These are phyloP conservation scores for Wickerhamiella qilinensis DNA, from an alignment of 805 yeast genomes.

Conservation along the genomic window DNA sequence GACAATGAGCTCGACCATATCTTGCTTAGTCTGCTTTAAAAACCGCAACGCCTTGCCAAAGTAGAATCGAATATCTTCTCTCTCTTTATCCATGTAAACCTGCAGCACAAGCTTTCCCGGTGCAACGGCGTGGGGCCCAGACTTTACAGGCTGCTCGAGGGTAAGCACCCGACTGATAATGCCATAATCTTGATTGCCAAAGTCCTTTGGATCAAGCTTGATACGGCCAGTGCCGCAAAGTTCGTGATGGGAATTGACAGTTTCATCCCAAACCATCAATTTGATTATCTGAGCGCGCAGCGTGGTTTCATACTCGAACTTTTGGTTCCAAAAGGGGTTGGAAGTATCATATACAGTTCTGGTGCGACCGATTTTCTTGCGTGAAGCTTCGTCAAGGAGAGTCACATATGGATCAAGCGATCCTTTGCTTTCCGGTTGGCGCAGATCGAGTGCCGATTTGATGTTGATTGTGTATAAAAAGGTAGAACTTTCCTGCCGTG, in stretches of 20 bases:
- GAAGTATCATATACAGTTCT: constrained; percentile 41
- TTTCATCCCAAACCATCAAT: constrained; percentile 58
- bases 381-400: constrained; percentile 37
- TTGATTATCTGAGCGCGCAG: constrained; percentile 32
- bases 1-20: constrained; percentile 53
- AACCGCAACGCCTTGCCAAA: constrained; percentile 62
- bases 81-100: constrained; percentile 64
- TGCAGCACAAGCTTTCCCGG: constrained; percentile 50
- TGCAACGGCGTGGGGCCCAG: not conserved
- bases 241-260: constrained; percentile 36
- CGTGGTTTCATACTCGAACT: constrained; percentile 41
- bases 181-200: constrained; percentile 39
- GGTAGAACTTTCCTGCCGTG: not conserved
- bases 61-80: constrained; percentile 63
- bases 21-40: constrained; percentile 45
- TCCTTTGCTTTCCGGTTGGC: constrained; percentile 31
- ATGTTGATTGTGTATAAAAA: constrained; percentile 45
- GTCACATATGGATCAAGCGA: constrained; percentile 44
- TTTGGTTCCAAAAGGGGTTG: constrained; percentile 79
- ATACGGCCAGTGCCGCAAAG: constrained; percentile 50
- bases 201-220: constrained; percentile 44
- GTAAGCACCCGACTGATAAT: constrained; percentile 50
- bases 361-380: constrained; percentile 51
- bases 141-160: constrained; percentile 20
- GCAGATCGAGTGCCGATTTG: constrained; percentile 45